Conservation (phyloP, 148 eudicot species). For the Beta vulgaris region DNA sequence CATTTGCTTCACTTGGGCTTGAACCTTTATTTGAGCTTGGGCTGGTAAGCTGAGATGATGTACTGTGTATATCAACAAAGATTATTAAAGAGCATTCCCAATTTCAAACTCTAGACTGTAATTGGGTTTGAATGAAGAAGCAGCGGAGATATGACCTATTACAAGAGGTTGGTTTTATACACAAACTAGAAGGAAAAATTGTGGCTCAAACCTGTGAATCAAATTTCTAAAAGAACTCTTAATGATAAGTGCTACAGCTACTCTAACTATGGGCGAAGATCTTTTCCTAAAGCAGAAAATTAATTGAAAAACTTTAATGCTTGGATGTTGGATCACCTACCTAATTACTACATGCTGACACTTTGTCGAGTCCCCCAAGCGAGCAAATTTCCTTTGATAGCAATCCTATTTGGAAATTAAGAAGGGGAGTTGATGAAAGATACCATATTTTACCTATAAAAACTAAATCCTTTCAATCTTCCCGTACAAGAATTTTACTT, state of each 20-base stretch:
- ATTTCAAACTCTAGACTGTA: background rate
- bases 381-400: background rate
- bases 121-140: background rate
- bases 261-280: background rate
- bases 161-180: background rate
- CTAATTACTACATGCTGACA: background rate
- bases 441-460: background rate
- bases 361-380: background rate
- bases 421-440: background rate
- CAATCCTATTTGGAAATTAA: background rate
- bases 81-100: background rate
- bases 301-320: background rate
- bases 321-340: background rate
- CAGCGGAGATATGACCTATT: background rate
- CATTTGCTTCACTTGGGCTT: too few relatives aligned
- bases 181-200: background rate
- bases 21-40: too few relatives aligned
- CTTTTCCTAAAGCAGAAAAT: background rate
- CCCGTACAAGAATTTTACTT: background rate
- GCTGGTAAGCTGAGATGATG: too few relatives aligned
- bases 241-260: background rate
- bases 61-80: too few relatives aligned
- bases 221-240: background rate
- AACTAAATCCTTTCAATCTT: background rate
- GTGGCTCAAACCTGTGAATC: background rate